These are phyloP conservation scores for Ocimum tenuiflorum DNA, from an alignment of 257 asterid genomes.

Conservation along the genomic window DNA sequence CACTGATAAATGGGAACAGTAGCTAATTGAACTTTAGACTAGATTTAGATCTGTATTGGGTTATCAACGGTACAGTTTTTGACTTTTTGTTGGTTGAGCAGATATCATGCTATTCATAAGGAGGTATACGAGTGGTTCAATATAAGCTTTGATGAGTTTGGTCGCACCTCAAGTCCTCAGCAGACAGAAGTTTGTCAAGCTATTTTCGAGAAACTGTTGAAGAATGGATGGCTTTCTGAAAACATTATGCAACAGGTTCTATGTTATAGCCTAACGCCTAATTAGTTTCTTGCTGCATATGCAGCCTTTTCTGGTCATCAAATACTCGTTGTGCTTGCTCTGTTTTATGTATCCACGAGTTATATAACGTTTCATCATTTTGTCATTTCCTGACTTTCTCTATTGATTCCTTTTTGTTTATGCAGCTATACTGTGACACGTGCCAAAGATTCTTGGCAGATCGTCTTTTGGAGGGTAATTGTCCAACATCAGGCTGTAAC, in stretches of 20 bases:
- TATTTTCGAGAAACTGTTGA: slow-evolving; percentile 64
- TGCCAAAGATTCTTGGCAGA: slow-evolving; percentile 81
- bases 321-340: background rate
- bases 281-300: background rate
- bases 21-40: background rate
- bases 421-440: slow-evolving; percentile 68
- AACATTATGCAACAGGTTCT: slow-evolving; percentile 76
- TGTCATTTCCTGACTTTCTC: background rate
- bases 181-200: slow-evolving; percentile 86
- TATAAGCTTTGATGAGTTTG: slow-evolving; percentile 86
- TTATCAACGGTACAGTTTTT: background rate
- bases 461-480: slow-evolving; percentile 74
- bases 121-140: slow-evolving; percentile 77
- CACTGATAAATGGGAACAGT: background rate
- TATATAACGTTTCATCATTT: background rate
- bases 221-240: slow-evolving; percentile 70
- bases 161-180: slow-evolving; percentile 84
- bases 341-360: background rate
- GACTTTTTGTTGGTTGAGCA: slow-evolving; percentile 14
- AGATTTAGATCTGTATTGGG: background rate
- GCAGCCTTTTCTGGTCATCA: background rate
- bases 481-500: slow-evolving; percentile 73
- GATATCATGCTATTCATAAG: slow-evolving; percentile 76
- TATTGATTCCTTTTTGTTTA: background rate
- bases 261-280: background rate